Evolutionary conservation across 2,329 filamentous ascomycete species (phyloP), one percentile per base, ranked within the genome.

Genomic region (Arthrobotrys pseudoclavata): DNA sequence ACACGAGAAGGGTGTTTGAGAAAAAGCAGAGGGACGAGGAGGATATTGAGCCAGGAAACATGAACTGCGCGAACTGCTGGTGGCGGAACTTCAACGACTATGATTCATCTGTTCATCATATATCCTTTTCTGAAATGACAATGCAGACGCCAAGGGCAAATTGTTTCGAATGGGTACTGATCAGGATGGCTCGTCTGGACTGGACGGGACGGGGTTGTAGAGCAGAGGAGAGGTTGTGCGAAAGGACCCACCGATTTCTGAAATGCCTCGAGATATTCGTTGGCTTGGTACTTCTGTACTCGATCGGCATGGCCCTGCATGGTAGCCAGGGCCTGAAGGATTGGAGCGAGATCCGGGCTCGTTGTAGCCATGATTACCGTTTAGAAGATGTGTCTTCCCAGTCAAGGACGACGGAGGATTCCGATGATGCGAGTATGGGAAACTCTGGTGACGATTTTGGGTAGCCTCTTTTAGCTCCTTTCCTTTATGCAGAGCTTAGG

Each of bases 231-330:
- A 71, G 67, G 74, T 77, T 77, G 67, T 77, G 74, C 74, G 74
- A 79, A 69, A 79, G 62, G 76, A 88, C 91, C 81, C 85, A 97
- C 95, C 84, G 96, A 98, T 89, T 99, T 99, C 88, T 99, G 96
- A 85, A 98, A 99, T 81, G 90, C 91, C 85, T 97, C 92, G 77
- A 99, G 87, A 84, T 91, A 99, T 83, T 95, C 90, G 83, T 97
- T 94, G 76, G 93, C 94, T 84, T 94, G 91, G 84, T 91, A 91
- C 87, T 98, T 98, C 83, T 92, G 89, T 80, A 91, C 88, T 82
- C 91, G 89, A 83, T 95, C 90, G 81, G 90, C 91, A 85, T 91
- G 92, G 83, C 94, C 88, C 83, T 89, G 91, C 94, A 99, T 97
- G 79, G 94, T 96, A 83, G 91, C 89, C 85, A 98, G 91, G 79